Evolutionary conservation across 345 rosid genomes (phyloP).

Genomic region (Excoecaria agallocha): DNA sequence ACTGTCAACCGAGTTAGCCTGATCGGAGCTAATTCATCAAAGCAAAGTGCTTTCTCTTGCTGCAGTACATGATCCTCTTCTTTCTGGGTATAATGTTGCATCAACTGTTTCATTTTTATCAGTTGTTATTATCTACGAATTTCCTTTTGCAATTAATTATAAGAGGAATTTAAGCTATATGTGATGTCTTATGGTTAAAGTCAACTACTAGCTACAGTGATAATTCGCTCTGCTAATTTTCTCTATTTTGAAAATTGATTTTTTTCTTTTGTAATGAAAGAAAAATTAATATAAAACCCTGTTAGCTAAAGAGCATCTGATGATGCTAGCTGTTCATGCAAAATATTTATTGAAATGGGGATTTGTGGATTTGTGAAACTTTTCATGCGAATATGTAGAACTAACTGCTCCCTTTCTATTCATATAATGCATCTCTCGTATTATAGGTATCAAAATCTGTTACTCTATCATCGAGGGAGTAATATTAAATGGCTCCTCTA

Average conservation of each 20-base stretch:
- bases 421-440: not conserved
- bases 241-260: no score
- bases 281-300: no score
- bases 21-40: slow-evolving; percentile 33
- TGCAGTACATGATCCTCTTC: slow-evolving; percentile 17
- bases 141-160: not conserved
- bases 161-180: not conserved
- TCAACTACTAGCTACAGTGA: no score
- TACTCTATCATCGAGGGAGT: not conserved
- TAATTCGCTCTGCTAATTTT: no score
- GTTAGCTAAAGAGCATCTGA: no score
- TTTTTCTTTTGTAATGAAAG: no score
- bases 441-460: not conserved
- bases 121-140: not conserved
- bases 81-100: not conserved
- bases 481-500: not conserved
- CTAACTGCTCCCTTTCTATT: no score
- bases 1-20: slow-evolving; percentile 65
- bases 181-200: no score
- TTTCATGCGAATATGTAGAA: no score
- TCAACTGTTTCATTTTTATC: not conserved
- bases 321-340: no score
- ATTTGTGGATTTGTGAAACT: no score
- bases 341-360: not conserved
- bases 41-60: slow-evolving; percentile 22